Evolutionary conservation across 176 grass and related monocot genomes (phyloP), one percentile per base, ranked within the genome.

Genomic region (Puccinellia tenuiflora): DNA sequence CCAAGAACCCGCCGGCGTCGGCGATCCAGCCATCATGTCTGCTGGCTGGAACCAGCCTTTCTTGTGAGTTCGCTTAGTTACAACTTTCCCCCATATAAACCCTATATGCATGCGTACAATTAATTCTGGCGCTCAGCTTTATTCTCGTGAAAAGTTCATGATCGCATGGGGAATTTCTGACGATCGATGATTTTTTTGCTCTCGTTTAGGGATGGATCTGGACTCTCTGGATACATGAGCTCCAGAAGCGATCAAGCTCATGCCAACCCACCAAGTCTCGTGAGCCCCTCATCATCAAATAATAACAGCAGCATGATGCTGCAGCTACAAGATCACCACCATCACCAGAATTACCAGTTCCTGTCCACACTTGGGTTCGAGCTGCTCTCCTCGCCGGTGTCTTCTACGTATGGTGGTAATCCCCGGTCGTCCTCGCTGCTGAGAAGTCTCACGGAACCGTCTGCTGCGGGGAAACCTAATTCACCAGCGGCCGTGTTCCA

Each of bases 11-110:
- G 26, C 77, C 3, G 59, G 81, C 63, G 35, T 70, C 45, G 68
- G 76, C 76, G 63, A 82, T 8, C 83, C 73, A 17, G 72, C 62
- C 21, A 7, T 66, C 16, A 56, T 43, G 26, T 34, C 79, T 37
- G 1, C 50, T 11, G 47, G 78, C 39, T 98, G 92, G 95, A 92
- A 78, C 40, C 90, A 90, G 46, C 59, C 90, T 84, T 85, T 91
- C 83, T 60, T 91, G 95, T 98, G 69, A 91, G 86, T 83, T 47
- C 38, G 9, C 46, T n/a, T 67, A 16, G 7, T 52, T 66, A 25
- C 13, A 20, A 51, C 40, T 33, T 56, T 28, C 1, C 6, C 3
- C 30, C 11, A 83, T 46, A 50, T 24, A 26, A 39, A 2, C 39
- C n/a, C n/a, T n/a, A n/a, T n/a, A n/a, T 22, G 3, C 24, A 24